Evolutionary conservation across 225 moss, liverwort and hornwort species (phyloP).

Genomic region (Sphagnum tenellum): DNA sequence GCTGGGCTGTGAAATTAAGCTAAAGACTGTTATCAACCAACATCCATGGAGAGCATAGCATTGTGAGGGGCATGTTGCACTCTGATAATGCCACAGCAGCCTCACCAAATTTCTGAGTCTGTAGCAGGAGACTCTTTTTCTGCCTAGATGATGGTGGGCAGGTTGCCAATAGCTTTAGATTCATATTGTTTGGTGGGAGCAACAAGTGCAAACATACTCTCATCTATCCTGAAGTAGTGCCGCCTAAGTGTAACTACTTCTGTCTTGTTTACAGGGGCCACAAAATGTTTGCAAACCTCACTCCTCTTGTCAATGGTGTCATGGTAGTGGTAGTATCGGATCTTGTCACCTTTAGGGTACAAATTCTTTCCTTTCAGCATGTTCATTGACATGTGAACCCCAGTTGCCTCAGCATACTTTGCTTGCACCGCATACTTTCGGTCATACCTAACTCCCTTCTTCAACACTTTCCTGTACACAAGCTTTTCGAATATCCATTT

Average conservation of each 20-base stretch:
- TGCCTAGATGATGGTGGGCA: slow-evolving; percentile 30
- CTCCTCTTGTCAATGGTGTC: slow-evolving; percentile 34
- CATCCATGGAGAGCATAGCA: too few relatives aligned
- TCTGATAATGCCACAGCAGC: too few relatives aligned
- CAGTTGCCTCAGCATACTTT: slow-evolving; percentile 35
- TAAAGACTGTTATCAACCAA: too few relatives aligned
- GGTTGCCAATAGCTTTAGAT: slow-evolving; percentile 16
- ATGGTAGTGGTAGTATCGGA: slow-evolving; percentile 55
- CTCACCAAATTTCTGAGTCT: too few relatives aligned
- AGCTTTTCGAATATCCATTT: slow-evolving; percentile 51
- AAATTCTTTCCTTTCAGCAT: slow-evolving; percentile 30
- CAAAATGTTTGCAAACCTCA: slow-evolving; percentile 25
- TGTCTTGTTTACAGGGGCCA: slow-evolving; percentile 25
- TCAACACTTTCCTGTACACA: slow-evolving; percentile 21
- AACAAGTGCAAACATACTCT: slow-evolving; percentile 10
- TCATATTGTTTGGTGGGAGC: slow-evolving; percentile 34
- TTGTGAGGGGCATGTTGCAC: too few relatives aligned
- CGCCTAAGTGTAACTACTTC: neutral
- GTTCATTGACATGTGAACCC: slow-evolving; percentile 63
- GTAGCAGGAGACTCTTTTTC: too few relatives aligned
- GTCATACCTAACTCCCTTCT: slow-evolving; percentile 24
- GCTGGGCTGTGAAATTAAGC: too few relatives aligned
- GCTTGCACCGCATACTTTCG: slow-evolving; percentile 41
- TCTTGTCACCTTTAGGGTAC: slow-evolving; percentile 20
- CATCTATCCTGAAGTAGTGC: slow-evolving; percentile 23